Evolutionary conservation across 2,329 filamentous ascomycete genomes (phyloP).

Genomic region (Arthrobotrys pseudoclavata): DNA sequence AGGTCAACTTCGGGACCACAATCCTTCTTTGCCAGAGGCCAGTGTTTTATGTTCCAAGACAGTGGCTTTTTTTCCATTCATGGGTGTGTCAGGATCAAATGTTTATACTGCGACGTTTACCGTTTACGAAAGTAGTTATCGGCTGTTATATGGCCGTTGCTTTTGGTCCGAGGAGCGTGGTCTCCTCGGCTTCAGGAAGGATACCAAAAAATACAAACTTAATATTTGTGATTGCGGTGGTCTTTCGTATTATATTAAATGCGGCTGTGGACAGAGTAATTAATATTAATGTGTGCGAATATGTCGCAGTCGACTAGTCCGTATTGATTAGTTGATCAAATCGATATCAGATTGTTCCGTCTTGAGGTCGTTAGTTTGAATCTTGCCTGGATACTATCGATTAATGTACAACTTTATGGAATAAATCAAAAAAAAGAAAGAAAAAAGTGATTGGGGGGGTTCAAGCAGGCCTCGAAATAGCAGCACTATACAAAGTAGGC

Average conservation of each 20-base stretch:
- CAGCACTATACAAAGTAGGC: not conserved
- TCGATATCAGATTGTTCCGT: too few relatives aligned
- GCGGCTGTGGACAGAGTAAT: not conserved
- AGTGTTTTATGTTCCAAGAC: constrained; percentile 13
- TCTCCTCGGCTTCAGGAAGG: not conserved
- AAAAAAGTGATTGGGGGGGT: not conserved
- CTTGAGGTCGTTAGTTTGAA: not conserved
- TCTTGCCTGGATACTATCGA: not conserved
- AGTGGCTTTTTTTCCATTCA: constrained; percentile 11
- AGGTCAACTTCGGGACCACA: not conserved
- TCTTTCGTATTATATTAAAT: not conserved
- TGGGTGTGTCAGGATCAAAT: constrained; percentile 10
- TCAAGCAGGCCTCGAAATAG: constrained; percentile 11
- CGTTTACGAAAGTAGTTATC: not conserved
- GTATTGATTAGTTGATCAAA: too few relatives aligned
- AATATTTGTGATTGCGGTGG: not conserved
- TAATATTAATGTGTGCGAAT: not conserved
- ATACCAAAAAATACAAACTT: not conserved
- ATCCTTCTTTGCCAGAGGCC: not conserved
- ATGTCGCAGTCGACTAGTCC: not conserved
- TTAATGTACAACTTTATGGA: not conserved
- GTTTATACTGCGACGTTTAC: constrained; percentile 6
- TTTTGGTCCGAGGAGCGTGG: not conserved
- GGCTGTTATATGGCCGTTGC: not conserved
- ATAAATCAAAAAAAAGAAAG: not conserved